Base-by-base conservation (phyloP, 371 early-diverging fungal genomes). In the Capniomyces stellatus region DNA sequence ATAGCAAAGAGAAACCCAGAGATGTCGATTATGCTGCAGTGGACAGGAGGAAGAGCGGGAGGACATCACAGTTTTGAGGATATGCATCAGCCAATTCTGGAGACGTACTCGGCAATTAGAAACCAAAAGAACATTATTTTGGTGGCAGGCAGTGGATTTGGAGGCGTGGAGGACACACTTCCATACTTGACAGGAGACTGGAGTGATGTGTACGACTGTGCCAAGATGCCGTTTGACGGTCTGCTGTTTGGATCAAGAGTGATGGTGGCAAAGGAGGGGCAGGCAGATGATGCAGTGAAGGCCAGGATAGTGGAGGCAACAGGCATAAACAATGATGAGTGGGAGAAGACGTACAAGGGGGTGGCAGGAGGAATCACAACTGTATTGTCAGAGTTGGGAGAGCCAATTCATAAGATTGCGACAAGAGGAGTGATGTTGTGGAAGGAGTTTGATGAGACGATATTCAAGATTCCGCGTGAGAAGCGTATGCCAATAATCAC, bases 61-160 rank as follows among this genome's bases (percentile, higher is more conserved):
- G 95, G 95, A 30, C 95, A 94, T 69, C 95, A 94, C 80, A 82
- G 84, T 55, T 94, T 85, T 55, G 95, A 94, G 71, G 95, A 94
- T 66, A 83, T 89, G 71, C 91, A 92, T 63, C 80, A 81, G 59
- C 92, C 92, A 49, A 85, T 94, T 58, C 67, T 94, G 23, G 89
- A 90, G 73, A 90, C 91, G 2, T 94, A 94, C 59, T 83, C 83
- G 40, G 76, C 85, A 23, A 89, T 92, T 48, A 84, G 95, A 64
- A 81, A 82, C 22, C 80, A 80, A 58, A 57, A 72, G 52, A 94
- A 94, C 71, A 79, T 94, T 57, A 78, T 89, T 29, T 73, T 94
- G 35, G 83, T 94, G 51, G 89, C 83, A 56, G 95, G 95, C 31
- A 84, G 85, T 50, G 92, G 92, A 28, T 91, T 92, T 62, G 92